These are phyloP conservation scores for Rhynchosporium graminicola DNA, from an alignment of 2,329 filamentous ascomycete genomes.

Conservation along the genomic window DNA sequence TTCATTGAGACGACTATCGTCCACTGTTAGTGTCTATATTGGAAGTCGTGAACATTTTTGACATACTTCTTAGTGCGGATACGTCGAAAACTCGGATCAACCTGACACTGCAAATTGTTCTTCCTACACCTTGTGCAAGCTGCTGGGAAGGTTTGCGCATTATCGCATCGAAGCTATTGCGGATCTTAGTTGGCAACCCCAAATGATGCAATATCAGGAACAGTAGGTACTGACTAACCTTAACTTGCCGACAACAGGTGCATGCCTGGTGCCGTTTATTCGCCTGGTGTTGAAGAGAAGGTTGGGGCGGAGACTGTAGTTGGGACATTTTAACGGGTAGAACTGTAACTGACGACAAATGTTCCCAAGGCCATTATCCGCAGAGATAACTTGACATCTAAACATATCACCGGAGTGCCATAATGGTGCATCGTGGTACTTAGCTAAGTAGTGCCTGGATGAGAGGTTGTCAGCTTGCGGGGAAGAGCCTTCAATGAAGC, in stretches of 20 bases:
- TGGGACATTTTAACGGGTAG: background rate
- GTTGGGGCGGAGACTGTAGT: background rate
- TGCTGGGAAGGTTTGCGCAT: conserved; percentile 19
- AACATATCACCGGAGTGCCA: background rate
- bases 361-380: background rate
- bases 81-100: conserved; percentile 21
- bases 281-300: conserved; percentile 1
- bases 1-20: conserved; percentile 19
- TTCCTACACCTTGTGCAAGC: conserved; percentile 21
- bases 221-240: conserved; percentile 11
- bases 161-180: conserved; percentile 21
- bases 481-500: background rate
- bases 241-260: conserved; percentile 25
- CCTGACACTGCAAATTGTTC: conserved; percentile 20
- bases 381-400: background rate
- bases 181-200: background rate
- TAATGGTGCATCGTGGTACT: background rate
- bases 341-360: background rate
- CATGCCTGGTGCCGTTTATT: conserved; percentile 17
- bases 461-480: conserved; percentile 1
- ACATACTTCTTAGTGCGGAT: conserved; percentile 20
- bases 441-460: background rate
- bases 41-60: background rate
- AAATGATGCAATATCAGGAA: background rate
- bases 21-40: background rate